Evolutionary conservation across 495 filamentous ascomycete species (phyloP).

Genomic region (Neurospora sp.): DNA sequence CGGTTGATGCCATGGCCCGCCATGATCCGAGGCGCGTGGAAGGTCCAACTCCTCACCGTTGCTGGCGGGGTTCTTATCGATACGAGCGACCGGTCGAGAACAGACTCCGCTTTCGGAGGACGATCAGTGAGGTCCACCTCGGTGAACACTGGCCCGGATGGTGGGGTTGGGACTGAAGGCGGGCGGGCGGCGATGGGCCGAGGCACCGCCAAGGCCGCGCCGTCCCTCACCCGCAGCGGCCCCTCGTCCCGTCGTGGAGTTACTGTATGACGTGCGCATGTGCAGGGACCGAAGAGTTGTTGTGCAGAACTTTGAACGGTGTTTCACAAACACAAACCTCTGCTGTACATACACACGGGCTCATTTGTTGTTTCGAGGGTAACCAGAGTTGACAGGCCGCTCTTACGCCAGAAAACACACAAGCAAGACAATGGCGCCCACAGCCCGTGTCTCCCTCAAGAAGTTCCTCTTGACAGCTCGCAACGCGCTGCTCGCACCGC

Average conservation of each 20-base stretch:
- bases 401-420: not conserved
- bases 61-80: not conserved
- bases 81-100: not conserved
- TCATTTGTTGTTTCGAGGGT: not conserved
- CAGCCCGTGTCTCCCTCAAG: slow-evolving; percentile 15
- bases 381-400: not conserved
- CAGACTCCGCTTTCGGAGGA: not conserved
- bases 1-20: not conserved
- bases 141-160: not conserved
- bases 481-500: slow-evolving; percentile 27
- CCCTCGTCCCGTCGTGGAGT: not conserved
- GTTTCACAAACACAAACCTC: not conserved
- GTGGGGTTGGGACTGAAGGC: not conserved
- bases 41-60: not conserved
- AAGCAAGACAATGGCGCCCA: not conserved
- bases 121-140: not conserved
- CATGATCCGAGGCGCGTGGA: not conserved
- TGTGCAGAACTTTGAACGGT: not conserved
- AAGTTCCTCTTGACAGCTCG: slow-evolving; percentile 31
- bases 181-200: not conserved
- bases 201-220: not conserved
- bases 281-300: not conserved
- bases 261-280: not conserved
- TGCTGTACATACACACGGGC: not conserved
- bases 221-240: not conserved